These are phyloP conservation scores for Taphrina populina DNA, from an alignment of 1,139 yeast genomes.

Conservation along the genomic window DNA sequence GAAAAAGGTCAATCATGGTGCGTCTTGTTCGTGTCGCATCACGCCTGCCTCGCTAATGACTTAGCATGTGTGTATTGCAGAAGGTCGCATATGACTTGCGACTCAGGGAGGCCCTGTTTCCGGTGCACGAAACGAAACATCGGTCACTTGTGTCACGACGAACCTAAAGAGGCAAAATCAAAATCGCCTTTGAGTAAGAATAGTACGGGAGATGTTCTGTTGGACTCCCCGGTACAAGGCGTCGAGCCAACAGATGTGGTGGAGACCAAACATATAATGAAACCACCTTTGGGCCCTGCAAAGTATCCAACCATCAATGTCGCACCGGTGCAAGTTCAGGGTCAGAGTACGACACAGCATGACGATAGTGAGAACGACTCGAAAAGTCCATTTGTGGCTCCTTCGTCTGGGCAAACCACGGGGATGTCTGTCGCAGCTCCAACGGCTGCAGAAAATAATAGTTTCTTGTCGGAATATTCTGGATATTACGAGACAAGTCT, in stretches of 20 bases:
- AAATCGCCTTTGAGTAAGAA: conserved; percentile 8
- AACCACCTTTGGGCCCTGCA: conserved; percentile 18
- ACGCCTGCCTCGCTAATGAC: conserved; percentile 41
- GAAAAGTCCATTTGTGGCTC: background rate
- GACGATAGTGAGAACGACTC: no score
- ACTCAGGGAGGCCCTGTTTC: conserved; percentile 76
- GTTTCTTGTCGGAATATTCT: conserved; percentile 15
- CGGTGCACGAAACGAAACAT: conserved; percentile 85
- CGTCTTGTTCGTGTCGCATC: no score
- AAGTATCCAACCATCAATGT: background rate
- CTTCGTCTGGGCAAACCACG: background rate
- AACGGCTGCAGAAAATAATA: background rate
- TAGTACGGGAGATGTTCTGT: background rate
- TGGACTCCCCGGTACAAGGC: background rate
- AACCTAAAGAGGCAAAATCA: conserved; percentile 48
- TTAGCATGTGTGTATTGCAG: conserved; percentile 87
- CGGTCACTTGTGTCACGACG: conserved; percentile 86
- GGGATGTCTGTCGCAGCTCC: background rate
- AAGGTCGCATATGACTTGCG: conserved; percentile 93
- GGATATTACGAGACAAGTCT: conserved; percentile 20
- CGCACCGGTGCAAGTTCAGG: background rate
- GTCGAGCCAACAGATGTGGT: background rate
- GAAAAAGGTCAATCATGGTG: conserved; percentile 31
- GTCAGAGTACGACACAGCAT: background rate
- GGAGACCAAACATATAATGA: conserved; percentile 5